Base-by-base conservation (phyloP, 495 filamentous ascomycete species). In the Chaetomium cochliodes region DNA sequence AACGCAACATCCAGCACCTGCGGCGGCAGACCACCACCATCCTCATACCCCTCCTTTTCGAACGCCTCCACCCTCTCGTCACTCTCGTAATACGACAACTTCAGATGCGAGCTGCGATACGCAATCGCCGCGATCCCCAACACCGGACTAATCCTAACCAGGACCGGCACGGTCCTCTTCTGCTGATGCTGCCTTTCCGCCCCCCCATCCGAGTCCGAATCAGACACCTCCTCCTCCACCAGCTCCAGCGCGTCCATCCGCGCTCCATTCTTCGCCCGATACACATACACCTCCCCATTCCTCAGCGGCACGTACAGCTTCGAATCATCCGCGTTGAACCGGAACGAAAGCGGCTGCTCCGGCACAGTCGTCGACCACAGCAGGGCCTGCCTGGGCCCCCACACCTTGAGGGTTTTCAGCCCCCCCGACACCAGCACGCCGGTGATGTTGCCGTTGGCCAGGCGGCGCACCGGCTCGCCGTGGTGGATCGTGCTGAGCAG, bases 1-100 rank as follows among this genome's bases (percentile, higher is more conserved):
- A 70, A 72, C 4, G 60, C 62, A 15, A 71, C 61, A 46, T 71
- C 69, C 26, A 71, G 33, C 0, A 71, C 60, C 28, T 69, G 69
- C 52, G 69, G 65, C 23, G 65, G 58, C 9, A 67, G 13, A 6
- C 41, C 47, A 6, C 41, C 47, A 0, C 46, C 51, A 60, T 66
- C 63, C 58, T 68, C 67, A 18, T 59, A 67, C 5, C 67, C 70
- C 30, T 68, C 66, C 22, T 72, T 72, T 39, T 63, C 67, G 51
- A 70, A 67, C 18, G 22, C 41, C 28, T 60, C 63, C 0, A 70
- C 56, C 42, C 58, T 16, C 51, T 63, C 58, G 25, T 66, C 64
- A 23, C 58, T 65, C 25, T 65, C 62, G 25, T 68, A 68, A 23
- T 68, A 68, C n/a, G 66, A 68, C n/a, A 68, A 26, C 44, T 58